Evolutionary conservation across 345 rosid genomes (phyloP).

Genomic region (Passiflora organensis): DNA sequence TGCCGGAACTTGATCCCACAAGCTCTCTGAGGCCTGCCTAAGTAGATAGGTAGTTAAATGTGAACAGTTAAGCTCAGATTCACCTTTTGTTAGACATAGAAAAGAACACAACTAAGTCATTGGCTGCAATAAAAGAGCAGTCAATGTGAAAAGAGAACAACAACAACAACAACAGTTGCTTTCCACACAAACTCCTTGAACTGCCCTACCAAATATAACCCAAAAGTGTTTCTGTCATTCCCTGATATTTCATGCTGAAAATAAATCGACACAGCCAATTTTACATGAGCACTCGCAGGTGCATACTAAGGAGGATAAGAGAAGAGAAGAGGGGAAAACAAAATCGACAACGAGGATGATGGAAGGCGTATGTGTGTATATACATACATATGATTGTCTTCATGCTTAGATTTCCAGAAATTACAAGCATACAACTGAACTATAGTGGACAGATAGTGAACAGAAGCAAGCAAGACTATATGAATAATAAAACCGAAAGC

Average conservation of each 20-base stretch:
- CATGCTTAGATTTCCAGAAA: too few species aligned
- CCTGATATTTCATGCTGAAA: not conserved
- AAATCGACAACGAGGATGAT: too few species aligned
- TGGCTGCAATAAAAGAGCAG: not conserved
- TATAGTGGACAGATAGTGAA: too few species aligned
- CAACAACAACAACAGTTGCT: too few species aligned
- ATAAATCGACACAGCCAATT: not conserved
- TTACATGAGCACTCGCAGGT: not conserved
- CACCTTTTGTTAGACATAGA: slow-evolving; percentile 6
- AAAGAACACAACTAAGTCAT: not conserved
- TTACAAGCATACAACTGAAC: too few species aligned
- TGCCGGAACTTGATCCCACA: too few species aligned
- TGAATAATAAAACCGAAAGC: too few species aligned
- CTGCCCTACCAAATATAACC: not conserved
- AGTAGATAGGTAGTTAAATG: too few species aligned
- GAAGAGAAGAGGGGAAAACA: not conserved
- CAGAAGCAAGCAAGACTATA: too few species aligned
- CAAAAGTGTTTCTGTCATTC: not conserved
- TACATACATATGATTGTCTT: too few species aligned
- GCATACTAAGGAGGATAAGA: not conserved
- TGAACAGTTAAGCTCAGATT: slow-evolving; percentile 7
- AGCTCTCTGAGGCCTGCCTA: too few species aligned
- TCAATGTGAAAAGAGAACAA: not conserved
- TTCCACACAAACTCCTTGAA: not conserved
- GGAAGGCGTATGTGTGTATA: too few species aligned